Evolutionary conservation across 257 asterid genomes (phyloP), one percentile per base, ranked within the genome.

Genomic region (Anisodus tanguticus): DNA sequence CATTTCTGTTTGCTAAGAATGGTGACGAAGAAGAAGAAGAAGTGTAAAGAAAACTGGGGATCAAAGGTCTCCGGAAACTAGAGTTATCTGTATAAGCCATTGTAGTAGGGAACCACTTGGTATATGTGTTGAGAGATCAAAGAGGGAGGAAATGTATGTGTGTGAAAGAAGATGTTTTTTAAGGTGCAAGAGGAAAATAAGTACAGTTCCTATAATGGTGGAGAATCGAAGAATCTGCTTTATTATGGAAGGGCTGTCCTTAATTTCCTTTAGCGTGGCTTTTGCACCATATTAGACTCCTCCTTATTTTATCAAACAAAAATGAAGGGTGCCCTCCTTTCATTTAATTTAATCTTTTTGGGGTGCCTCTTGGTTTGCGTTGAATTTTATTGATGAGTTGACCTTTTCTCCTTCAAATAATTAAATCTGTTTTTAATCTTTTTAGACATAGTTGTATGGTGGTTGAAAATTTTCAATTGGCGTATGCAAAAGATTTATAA

Each of bases 31-130:
- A 51, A 62, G 22, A 51, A 62, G 90, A 82, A 43, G 86, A 19
- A 0, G 90, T 77, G 37, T 88, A 88, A 8, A 86, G 86, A 82
- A 70, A 88, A 53, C n/a, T 82, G 57, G 90, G 90, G 70, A 88
- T 22, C 85, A 88, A 69, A 6, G 86, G 43, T 82, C 60, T 85
- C 55, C 79, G 59, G 16, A 17, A 78, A 15, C 13, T 41, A 81
- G 82, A 66, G 71, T 45, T 86, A 26, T 88, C 85, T 77, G 86
- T 77, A 51, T 62, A 63, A 55, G 74, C 85, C 90, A 88, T 87
- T 83, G 64, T 17, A 78, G 53, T 11, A 22, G 35, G 6, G 26
- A 55, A 72, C 47, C 62, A 49, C 62, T 12, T 2, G 11, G 76
- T 5, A 49, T 67, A 0, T 68, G 51, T 19, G n/a, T 49, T 76